A percentile compares a stretch with the other conserved stretches of the same genome.
phyloP scores from a whole-genome alignment of 2,329 filamentous ascomycete species.

The Colletotrichum spaethianum region DNA sequence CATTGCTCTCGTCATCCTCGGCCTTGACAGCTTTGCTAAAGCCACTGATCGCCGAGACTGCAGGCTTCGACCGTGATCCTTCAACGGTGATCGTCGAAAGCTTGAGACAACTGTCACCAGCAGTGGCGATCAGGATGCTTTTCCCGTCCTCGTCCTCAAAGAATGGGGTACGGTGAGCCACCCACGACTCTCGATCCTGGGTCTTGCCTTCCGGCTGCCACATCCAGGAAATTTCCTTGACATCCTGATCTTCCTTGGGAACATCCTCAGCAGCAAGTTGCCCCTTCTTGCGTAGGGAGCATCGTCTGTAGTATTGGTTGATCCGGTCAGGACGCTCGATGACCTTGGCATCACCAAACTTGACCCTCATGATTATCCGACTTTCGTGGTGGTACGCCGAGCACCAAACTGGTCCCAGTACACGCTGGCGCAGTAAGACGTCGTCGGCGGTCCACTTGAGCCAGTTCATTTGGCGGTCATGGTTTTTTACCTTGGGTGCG shows the following conservation, averaged over 20 bases:
- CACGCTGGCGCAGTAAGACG: constrained; percentile 69
- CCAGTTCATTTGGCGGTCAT: constrained; percentile 76
- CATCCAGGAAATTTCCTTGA: constrained; percentile 14
- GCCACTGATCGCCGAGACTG: constrained; percentile 15
- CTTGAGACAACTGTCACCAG: constrained; percentile 4
- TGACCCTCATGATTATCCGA: constrained; percentile 53
- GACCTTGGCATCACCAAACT: constrained; percentile 54
- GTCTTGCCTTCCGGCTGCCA: neutral
- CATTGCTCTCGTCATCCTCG: neutral
- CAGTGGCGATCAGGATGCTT: constrained; percentile 24
- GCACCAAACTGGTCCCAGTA: constrained; percentile 79
- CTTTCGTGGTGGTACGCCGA: constrained; percentile 45
- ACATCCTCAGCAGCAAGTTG: neutral
- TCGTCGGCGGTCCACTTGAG: constrained; percentile 63
- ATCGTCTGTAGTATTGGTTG: neutral
- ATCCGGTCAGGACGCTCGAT: constrained; percentile 29
- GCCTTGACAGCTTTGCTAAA: neutral
- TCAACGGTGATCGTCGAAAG: constrained; percentile 38
- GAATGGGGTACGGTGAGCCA: neutral
- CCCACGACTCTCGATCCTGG: neutral
- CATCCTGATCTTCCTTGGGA: neutral
- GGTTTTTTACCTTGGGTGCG: constrained; percentile 81
- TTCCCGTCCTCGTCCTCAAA: constrained; percentile 16
- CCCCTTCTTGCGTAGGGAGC: neutral
- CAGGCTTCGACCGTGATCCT: constrained; percentile 24